Percentiles rank a stretch among this genome's conserved stretches.
These are phyloP conservation scores for Trichoderma simmonsii DNA, from an alignment of 2,329 filamentous ascomycete species.

Conservation along the genomic window DNA sequence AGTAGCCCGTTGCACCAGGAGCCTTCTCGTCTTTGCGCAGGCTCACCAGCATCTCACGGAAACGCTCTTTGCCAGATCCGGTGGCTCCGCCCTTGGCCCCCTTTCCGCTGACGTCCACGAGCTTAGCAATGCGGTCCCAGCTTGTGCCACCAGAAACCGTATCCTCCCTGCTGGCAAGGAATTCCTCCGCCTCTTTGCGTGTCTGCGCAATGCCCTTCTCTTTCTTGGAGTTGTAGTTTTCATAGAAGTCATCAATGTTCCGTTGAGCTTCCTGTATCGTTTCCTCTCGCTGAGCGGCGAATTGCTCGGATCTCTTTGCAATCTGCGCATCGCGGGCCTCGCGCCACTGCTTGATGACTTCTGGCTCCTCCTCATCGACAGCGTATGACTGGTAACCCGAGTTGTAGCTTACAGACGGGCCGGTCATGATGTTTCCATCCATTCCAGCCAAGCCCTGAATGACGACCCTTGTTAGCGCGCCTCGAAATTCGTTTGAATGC, in stretches of 20 bases:
- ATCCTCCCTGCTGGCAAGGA: conserved; percentile 83
- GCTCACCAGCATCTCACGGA: conserved; percentile 83
- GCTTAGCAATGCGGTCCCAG: conserved; percentile 97
- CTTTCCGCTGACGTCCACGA: conserved; percentile 97
- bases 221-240: conserved; percentile 98
- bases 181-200: conserved; percentile 87
- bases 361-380: conserved; percentile 75
- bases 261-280: conserved; percentile 86
- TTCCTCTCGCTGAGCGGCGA: conserved; percentile 75
- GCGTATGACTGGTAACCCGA: conserved; percentile 58
- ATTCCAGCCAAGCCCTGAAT: conserved; percentile 17
- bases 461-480: conserved; percentile 5
- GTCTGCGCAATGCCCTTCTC: conserved; percentile 91
- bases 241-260: conserved; percentile 98
- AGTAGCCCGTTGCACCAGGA: conserved; percentile 63
- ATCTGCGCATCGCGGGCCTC: conserved; percentile 81
- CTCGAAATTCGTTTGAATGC: not conserved
- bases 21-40: conserved; percentile 92
- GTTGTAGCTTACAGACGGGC: conserved; percentile 61
- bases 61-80: conserved; percentile 92
- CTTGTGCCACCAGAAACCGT: conserved; percentile 92
- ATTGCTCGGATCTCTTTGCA: conserved; percentile 79
- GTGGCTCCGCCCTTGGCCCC: conserved; percentile 79
- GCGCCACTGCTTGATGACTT: conserved; percentile 89
- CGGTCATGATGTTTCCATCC: conserved; percentile 60